Percentiles rank a stretch among this genome's conserved stretches.
These are phyloP conservation scores for Linum tenue DNA, from an alignment of 345 rosid species.

Conservation along the genomic window DNA sequence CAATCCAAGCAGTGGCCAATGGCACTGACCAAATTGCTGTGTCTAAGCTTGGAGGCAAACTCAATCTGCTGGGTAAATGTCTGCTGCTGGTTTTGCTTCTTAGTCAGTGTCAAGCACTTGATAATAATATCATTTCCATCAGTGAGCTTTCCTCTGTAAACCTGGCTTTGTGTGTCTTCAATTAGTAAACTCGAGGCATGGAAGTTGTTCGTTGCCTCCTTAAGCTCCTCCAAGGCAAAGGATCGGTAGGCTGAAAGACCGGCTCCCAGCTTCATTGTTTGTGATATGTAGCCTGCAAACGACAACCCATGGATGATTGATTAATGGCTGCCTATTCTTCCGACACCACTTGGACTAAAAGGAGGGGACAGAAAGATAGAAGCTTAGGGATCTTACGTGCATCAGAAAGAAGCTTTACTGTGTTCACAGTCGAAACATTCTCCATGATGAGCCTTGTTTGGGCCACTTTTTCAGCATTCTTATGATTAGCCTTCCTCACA, in stretches of 20 bases:
- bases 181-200: slow-evolving; percentile 23
- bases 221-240: slow-evolving; percentile 52
- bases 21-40: slow-evolving; percentile 42
- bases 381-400: slow-evolving; percentile 38
- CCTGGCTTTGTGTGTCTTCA: slow-evolving; percentile 31
- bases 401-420: slow-evolving; percentile 49
- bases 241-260: slow-evolving; percentile 40
- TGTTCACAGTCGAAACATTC: slow-evolving; percentile 25
- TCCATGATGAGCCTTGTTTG: slow-evolving; percentile 24
- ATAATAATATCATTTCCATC: slow-evolving; percentile 34
- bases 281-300: slow-evolving; percentile 42
- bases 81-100: slow-evolving; percentile 28
- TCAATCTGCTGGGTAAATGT: slow-evolving; percentile 35
- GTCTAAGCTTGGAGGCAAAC: slow-evolving; percentile 51
- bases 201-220: slow-evolving; percentile 46
- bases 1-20: slow-evolving; percentile 56
- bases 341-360: background rate
- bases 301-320: background rate
- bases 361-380: background rate
- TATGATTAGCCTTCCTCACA: slow-evolving; percentile 14
- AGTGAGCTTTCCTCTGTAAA: slow-evolving; percentile 34
- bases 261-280: slow-evolving; percentile 65
- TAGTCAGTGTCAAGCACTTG: slow-evolving; percentile 34
- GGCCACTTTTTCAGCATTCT: slow-evolving; percentile 8
- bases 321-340: background rate